Conservation (phyloP, 352 stramenopile genomes). For the Pythium pyrilobum region DNA sequence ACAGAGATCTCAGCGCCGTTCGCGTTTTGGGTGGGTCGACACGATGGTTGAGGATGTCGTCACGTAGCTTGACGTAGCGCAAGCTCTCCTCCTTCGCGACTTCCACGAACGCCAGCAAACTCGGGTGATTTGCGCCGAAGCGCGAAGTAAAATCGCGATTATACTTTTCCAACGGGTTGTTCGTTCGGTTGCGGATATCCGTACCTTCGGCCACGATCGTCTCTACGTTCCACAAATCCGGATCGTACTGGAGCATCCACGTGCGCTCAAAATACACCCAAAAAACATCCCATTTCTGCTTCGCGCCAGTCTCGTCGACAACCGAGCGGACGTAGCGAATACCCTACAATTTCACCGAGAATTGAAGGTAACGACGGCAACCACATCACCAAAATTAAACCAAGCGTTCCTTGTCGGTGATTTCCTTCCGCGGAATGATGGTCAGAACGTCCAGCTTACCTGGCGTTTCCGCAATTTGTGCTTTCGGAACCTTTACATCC, state of each 20-base stretch:
- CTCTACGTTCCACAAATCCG: neutral
- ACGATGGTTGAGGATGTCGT: neutral
- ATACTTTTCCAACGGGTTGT: neutral
- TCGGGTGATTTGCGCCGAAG: neutral
- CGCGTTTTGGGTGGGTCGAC: no score
- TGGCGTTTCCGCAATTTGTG: neutral
- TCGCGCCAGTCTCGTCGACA: neutral
- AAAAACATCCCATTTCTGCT: slow-evolving; percentile 1
- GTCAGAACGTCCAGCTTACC: neutral
- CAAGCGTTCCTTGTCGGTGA: neutral
- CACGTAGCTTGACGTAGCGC: neutral
- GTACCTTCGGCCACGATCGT: neutral
- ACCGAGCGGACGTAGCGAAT: neutral
- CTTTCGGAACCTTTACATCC: neutral
- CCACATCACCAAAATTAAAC: neutral
- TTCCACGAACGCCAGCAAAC: neutral
- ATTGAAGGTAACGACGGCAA: neutral
- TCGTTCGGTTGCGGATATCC: neutral
- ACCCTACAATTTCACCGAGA: no score
- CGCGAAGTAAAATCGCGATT: neutral
- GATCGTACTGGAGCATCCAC: neutral
- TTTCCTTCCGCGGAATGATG: neutral
- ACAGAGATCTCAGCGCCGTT: no score
- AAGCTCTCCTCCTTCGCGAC: neutral
- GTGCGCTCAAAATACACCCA: neutral